Evolutionary conservation across 495 filamentous ascomycete species (phyloP), one percentile per base, ranked within the genome.

Genomic region (Aspergillus leporis): DNA sequence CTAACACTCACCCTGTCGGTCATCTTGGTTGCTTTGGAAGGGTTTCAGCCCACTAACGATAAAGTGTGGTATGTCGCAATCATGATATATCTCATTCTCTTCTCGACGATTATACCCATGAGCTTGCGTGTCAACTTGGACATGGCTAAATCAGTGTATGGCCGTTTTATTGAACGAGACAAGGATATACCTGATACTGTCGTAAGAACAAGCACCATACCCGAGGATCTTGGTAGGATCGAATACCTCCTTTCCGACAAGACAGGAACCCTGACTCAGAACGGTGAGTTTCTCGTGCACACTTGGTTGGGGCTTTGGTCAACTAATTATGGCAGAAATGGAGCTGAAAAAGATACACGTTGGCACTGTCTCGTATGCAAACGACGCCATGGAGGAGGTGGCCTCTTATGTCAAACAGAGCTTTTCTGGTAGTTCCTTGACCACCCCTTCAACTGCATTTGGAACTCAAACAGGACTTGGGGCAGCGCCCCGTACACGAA

Each of bases 311-410:
- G 30, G 46, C 45, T 28, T 34, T 49, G 34, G 32, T 51, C 52
- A 46, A 59, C 63, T 55, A 40, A 66, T 38, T 48, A 47, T 23
- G 55, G 14, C 49, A 84, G 91, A 97, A 64, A 98, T 98, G 93
- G 94, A 97, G 72, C 83, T 99, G 81, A 96, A 93, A 67, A 99
- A 98, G 73, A 93, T 98, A 28, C 95, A 98, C 65, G 91, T 99
- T 58, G 95, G 95, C 1, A 98, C 94, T 21, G 95, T 98, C 3
- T 97, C 93, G 0, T 99, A 98, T 66, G 95, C 92, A 22, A 94
- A 93, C 62, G 95, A 99, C 70, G 93, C 94, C 3, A 98, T 97
- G 95, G 94, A 97, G 58, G 95, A 98, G 70, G 95, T 99, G 10
- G 74, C 84, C 36, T 86, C 90, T 0, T 97, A 94, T 65, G 82